These are phyloP conservation scores for Arthrobotrys megalospora DNA, from an alignment of 2,329 filamentous ascomycete species.

Conservation along the genomic window DNA sequence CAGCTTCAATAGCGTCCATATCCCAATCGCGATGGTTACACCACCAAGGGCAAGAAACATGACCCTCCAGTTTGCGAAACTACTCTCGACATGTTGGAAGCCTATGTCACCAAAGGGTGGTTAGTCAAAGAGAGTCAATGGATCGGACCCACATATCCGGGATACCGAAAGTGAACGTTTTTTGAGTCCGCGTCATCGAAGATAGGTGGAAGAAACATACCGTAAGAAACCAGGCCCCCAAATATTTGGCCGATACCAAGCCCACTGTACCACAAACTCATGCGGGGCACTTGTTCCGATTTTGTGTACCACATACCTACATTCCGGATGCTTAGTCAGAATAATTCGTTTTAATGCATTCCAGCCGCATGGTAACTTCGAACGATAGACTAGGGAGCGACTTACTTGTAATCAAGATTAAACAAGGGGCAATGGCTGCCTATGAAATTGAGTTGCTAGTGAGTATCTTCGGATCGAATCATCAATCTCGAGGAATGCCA, in stretches of 20 bases:
- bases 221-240: conserved; percentile 71
- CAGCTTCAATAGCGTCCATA: conserved; percentile 68
- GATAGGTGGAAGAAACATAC: conserved; percentile 26
- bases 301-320: conserved; percentile 66
- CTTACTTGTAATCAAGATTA: conserved; percentile 75
- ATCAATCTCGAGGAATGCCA: background rate
- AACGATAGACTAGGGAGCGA: conserved; percentile 68
- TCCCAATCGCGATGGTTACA: conserved; percentile 69
- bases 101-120: conserved; percentile 58
- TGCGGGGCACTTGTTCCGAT: conserved; percentile 74
- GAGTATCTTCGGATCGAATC: background rate
- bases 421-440: conserved; percentile 74
- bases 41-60: conserved; percentile 72
- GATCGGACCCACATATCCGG: background rate
- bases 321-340: conserved; percentile 8
- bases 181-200: background rate
- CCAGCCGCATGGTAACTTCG: background rate
- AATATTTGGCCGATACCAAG: conserved; percentile 74
- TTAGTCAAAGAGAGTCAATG: conserved; percentile 19
- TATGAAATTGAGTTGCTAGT: conserved; percentile 62
- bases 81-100: conserved; percentile 71
- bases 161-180: background rate
- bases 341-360: background rate
- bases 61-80: conserved; percentile 69
- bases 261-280: conserved; percentile 76